Percentiles rank a stretch among this genome's conserved stretches.
phyloP scores from a whole-genome alignment of 345 rosid species.

The Mangifera indica region DNA sequence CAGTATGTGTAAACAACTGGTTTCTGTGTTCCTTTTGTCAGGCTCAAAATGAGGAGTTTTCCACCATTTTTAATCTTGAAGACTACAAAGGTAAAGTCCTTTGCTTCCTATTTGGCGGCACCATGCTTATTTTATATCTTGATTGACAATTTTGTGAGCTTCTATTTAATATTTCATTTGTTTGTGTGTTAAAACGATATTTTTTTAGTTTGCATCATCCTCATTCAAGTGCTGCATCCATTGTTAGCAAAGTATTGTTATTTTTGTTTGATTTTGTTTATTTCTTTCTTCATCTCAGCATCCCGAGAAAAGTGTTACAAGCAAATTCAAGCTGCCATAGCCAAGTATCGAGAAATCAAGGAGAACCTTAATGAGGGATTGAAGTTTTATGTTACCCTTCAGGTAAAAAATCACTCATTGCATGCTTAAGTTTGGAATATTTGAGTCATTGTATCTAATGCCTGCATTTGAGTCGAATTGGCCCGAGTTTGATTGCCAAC shows the following conservation, averaged over 20 bases:
- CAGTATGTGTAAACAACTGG: neutral
- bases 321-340: slow-evolving; percentile 90
- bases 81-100: slow-evolving; percentile 76
- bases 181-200: no score
- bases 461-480: no score
- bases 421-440: slow-evolving; percentile 3
- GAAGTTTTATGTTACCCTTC: slow-evolving; percentile 97
- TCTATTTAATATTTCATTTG: neutral
- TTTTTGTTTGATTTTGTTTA: slow-evolving; percentile 11
- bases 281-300: slow-evolving; percentile 42
- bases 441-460: neutral
- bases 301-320: slow-evolving; percentile 88
- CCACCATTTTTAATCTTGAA: slow-evolving; percentile 82
- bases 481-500: no score
- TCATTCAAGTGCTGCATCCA: neutral
- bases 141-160: neutral
- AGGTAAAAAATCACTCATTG: slow-evolving; percentile 43
- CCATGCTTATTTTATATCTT: neutral
- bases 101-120: no score
- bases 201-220: neutral
- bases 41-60: slow-evolving; percentile 91
- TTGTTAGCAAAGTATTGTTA: neutral
- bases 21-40: slow-evolving; percentile 32
- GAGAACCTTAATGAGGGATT: slow-evolving; percentile 93
- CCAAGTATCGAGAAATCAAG: slow-evolving; percentile 88